These are phyloP conservation scores for Xylariales sp. DNA, from an alignment of 2,329 filamentous ascomycete species.

Conservation along the genomic window DNA sequence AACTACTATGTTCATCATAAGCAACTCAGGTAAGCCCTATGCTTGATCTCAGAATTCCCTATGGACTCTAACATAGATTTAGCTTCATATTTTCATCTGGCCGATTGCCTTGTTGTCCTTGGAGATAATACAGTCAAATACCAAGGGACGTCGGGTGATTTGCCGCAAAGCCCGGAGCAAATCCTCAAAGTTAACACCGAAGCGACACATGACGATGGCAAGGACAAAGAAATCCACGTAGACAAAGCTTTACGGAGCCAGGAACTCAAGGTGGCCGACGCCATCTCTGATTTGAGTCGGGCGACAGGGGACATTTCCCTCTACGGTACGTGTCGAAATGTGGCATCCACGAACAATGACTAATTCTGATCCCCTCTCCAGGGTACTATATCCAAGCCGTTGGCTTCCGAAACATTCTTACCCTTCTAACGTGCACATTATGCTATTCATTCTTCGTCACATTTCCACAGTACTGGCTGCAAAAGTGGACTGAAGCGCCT, in stretches of 20 bases:
- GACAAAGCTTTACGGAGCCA: conserved; percentile 10
- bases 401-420: conserved; percentile 20
- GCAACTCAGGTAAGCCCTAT: conserved; percentile 26
- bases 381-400: conserved; percentile 28
- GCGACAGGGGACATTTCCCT: conserved; percentile 30
- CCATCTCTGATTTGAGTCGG: conserved; percentile 15
- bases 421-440: conserved; percentile 21
- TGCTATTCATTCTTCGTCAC: conserved; percentile 29
- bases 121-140: conserved; percentile 29
- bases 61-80: no score
- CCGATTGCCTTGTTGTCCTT: conserved; percentile 37
- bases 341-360: no score
- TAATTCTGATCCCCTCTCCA: no score
- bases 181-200: no score
- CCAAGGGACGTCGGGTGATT: conserved; percentile 33
- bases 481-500: conserved; percentile 32
- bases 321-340: no score
- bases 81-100: conserved; percentile 35
- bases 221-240: not conserved
- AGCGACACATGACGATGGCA: conserved; percentile 20
- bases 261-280: conserved; percentile 10
- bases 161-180: conserved; percentile 27
- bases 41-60: conserved; percentile 26
- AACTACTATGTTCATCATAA: not conserved
- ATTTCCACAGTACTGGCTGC: conserved; percentile 33